A percentile compares a stretch with the other conserved stretches of the same genome.
phyloP scores from a whole-genome alignment of 208 protist species.

The Leishmania mexicana region DNA sequence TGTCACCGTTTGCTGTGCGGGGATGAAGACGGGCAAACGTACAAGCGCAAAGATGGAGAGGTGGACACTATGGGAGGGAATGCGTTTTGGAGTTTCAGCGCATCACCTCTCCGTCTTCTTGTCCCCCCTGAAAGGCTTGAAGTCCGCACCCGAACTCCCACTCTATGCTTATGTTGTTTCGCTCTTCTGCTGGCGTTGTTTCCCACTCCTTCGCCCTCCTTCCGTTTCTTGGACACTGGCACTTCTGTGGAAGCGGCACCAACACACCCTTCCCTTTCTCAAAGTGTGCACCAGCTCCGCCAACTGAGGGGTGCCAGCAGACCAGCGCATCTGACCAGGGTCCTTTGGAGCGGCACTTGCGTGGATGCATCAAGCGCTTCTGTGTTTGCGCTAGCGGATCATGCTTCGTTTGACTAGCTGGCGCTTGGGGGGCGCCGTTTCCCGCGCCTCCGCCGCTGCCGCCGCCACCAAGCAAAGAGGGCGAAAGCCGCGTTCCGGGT shows the following conservation, averaged over 20 bases:
- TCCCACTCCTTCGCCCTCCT: not conserved
- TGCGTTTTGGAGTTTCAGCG: not conserved
- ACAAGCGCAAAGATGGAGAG: not conserved
- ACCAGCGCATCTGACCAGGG: not conserved
- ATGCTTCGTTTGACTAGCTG: conserved; percentile 5
- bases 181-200: not conserved
- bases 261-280: not conserved
- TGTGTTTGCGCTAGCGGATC: not conserved
- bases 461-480: not conserved
- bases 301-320: not conserved
- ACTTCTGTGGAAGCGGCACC: not conserved
- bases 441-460: not conserved
- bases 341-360: not conserved
- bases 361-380: not conserved
- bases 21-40: not conserved
- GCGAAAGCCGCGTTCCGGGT: not conserved
- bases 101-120: not conserved
- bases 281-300: not conserved
- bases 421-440: conserved; percentile 7
- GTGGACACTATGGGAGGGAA: not conserved
- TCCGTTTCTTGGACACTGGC: not conserved
- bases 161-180: not conserved
- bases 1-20: not conserved
- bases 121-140: not conserved
- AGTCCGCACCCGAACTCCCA: not conserved